phyloP scores from a whole-genome alignment of 805 yeast genomes.

The Saccharomyces mikatae region DNA sequence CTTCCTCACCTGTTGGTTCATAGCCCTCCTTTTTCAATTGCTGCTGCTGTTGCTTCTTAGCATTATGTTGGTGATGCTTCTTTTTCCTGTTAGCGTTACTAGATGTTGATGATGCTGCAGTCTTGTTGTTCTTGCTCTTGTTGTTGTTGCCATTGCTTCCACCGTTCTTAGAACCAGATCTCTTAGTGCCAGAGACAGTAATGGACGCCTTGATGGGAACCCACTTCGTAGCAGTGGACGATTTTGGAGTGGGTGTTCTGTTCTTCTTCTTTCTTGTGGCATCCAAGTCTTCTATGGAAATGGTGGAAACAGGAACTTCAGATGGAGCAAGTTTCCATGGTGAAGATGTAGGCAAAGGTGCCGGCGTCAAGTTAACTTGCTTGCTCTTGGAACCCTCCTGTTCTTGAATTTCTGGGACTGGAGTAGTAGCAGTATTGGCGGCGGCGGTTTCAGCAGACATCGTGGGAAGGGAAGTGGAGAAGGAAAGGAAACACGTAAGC shows the following conservation, averaged over 20 bases:
- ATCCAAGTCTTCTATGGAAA: slow-evolving; percentile 15
- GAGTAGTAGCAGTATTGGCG: background rate
- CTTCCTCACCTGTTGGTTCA: slow-evolving; percentile 3
- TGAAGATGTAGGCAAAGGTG: slow-evolving; percentile 29
- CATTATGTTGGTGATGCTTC: slow-evolving; percentile 8
- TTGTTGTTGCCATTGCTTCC: slow-evolving; percentile 7
- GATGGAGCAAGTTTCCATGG: slow-evolving; percentile 27
- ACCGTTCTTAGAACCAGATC: slow-evolving; percentile 10
- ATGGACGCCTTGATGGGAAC: slow-evolving; percentile 58
- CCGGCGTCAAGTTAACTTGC: slow-evolving; percentile 22
- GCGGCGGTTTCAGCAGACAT: slow-evolving; percentile 2
- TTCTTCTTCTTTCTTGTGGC: slow-evolving; percentile 13
- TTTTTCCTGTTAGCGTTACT: slow-evolving; percentile 9
- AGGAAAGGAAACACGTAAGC: background rate
- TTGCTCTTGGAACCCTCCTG: slow-evolving; percentile 12
- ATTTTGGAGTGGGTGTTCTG: slow-evolving; percentile 12
- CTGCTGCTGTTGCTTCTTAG: slow-evolving; percentile 5
- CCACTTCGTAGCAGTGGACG: slow-evolving; percentile 43
- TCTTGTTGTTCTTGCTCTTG: slow-evolving; percentile 7
- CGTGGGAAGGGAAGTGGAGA: background rate
- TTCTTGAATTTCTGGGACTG: slow-evolving; percentile 1
- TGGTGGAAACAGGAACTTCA: slow-evolving; percentile 21
- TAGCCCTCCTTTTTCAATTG: slow-evolving; percentile 4
- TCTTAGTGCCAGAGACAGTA: slow-evolving; percentile 31
- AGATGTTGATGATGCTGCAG: background rate